Evolutionary conservation across 2,329 filamentous ascomycete genomes (phyloP), one percentile per base, ranked within the genome.

Genomic region (Dactylellina parvicollis): DNA sequence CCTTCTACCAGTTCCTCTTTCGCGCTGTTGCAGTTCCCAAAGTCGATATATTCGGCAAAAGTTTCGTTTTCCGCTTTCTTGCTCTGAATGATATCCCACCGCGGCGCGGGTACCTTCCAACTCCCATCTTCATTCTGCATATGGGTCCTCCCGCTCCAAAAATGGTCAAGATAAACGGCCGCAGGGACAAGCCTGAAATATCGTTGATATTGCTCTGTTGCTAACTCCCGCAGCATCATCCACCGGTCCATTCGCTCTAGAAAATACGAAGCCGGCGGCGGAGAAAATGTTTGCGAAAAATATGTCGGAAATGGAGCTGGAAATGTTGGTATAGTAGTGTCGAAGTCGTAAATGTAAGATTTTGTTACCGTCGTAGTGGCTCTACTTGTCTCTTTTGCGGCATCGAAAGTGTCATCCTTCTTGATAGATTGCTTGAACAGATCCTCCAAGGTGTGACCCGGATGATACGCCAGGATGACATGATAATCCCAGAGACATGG

Each of bases 271-370:
- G 54, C 55, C 12, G 44, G 57, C 26, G 61, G 71, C 1, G 75
- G 75, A n/a, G 67, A 74, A 44, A 76, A 72, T 5, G 76, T 77
- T 36, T 72, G 60, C 0, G 66, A 59, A 26, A 76, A 72, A 64
- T 77, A 77, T 9, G 34, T 61, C 24, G 66, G 30, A 34, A 75
- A 75, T 4, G 75, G 40, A 28, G 65, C 59, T 14, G 75, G 75
- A 24, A 77, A 77, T 40, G 69, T 69, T 14, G 49, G 66, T 22
- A 77, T 60, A 1, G 40, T 54, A 1, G 75, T 77, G 46, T 77
- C 76, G 7, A 77, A 71, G 47, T 77, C 76, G 67, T 77, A 77
- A 20, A 69, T 65, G 14, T 76, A 70, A 22, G 67, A 30, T 28
- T 55, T 69, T 36, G 50, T 64, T 5, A 47, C 22, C 3, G 55